phyloP scores from a whole-genome alignment of 345 rosid genomes.

The Eucalyptus fibrosa region DNA sequence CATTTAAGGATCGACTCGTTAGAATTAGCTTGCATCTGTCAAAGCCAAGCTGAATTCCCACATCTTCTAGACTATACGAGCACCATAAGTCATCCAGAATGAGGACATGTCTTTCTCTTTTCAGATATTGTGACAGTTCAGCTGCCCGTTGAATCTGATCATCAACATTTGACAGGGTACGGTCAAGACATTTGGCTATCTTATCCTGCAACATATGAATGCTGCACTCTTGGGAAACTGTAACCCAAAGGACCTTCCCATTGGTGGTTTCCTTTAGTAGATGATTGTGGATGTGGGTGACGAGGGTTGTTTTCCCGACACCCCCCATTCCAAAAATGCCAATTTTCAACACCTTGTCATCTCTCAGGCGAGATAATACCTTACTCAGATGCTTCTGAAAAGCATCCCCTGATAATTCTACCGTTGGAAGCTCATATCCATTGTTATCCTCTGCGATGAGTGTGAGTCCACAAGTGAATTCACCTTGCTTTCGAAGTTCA shows the following conservation, averaged over 20 bases:
- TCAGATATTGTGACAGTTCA: neutral
- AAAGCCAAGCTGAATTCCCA: neutral
- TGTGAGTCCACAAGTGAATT: neutral
- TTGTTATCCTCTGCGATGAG: neutral
- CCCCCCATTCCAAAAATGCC: slow-evolving; percentile 8
- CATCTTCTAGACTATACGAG: neutral
- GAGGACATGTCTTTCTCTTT: neutral
- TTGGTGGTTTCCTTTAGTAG: neutral
- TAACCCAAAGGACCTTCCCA: neutral
- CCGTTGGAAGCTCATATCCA: neutral
- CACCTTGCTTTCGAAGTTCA: neutral
- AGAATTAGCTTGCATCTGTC: slow-evolving; percentile 4
- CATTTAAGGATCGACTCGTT: neutral
- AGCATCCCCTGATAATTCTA: neutral
- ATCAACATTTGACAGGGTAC: neutral
- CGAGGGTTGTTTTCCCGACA: neutral
- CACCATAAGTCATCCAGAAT: slow-evolving; percentile 13
- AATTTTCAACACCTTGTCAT: neutral
- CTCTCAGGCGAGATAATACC: neutral
- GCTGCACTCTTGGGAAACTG: neutral
- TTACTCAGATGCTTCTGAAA: neutral
- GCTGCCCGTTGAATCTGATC: neutral
- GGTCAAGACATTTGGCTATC: neutral
- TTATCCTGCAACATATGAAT: neutral
- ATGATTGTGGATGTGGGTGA: neutral